A percentile compares a stretch with the other conserved stretches of the same genome.
Conservation (phyloP, 768 basidiomycete genomes). For the Mycena alexandri region DNA sequence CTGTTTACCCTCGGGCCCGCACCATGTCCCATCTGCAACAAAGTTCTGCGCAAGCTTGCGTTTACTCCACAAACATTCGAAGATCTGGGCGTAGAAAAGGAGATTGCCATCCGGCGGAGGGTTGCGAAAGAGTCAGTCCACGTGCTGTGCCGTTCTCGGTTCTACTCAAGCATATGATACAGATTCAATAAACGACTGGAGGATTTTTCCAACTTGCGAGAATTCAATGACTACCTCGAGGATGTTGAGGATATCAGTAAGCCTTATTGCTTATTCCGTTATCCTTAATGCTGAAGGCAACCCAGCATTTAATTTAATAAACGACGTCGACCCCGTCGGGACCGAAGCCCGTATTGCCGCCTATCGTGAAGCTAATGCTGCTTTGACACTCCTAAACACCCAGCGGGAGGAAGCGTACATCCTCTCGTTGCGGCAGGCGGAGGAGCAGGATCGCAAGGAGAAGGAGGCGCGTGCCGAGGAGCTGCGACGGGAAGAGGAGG, state of each 20-base stretch:
- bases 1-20: constrained; percentile 96
- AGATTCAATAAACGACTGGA: constrained; percentile 96
- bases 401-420: constrained; percentile 85
- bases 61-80: constrained; percentile 97
- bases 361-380: constrained; percentile 86
- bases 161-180: constrained; percentile 18
- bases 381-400: constrained; percentile 85
- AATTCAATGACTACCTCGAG: constrained; percentile 97
- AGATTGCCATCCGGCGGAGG: constrained; percentile 89
- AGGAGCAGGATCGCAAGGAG: constrained; percentile 81
- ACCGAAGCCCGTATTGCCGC: constrained; percentile 88
- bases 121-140: constrained; percentile 86
- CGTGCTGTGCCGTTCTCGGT: background rate
- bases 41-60: constrained; percentile 90
- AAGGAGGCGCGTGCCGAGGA: constrained; percentile 78
- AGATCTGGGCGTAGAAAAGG: constrained; percentile 92
- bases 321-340: constrained; percentile 82
- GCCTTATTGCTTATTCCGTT: constrained; percentile 33
- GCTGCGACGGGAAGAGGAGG: constrained; percentile 75
- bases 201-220: constrained; percentile 84
- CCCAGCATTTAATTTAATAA: constrained; percentile 94
- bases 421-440: constrained; percentile 79
- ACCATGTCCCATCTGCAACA: constrained; percentile 94
- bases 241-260: constrained; percentile 90
- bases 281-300: constrained; percentile 3